Base-by-base conservation (phyloP, 176 grass and related monocot genomes). In the Poa pratensis region DNA sequence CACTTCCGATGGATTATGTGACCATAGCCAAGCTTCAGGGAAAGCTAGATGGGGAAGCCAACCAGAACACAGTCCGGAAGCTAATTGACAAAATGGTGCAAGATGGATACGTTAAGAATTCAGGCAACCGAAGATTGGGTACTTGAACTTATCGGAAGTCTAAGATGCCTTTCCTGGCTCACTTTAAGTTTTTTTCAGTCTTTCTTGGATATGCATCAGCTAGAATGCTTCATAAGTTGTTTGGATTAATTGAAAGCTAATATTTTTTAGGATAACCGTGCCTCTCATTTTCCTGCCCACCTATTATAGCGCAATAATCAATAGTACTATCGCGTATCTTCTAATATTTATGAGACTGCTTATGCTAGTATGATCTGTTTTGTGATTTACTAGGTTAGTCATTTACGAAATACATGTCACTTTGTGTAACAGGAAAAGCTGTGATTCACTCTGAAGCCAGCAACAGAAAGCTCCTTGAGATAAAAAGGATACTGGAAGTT, bases 381-480 rank as follows among this genome's bases (percentile, higher is more conserved):
- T 59, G 67, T 20, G 6, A 24, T 70, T 42, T 54, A 13, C 16
- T 19, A 8, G 9, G 19, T 39, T 69, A 51, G 75, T 20, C 9
- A 6, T 37, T 37, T 37, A 69, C 14, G 34, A 42, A 76, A 5
- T 19, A n/a, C 64, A 22, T 58, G 55, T 15, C 53, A 34, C 17
- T 68, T 13, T 80, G 66, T 89, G 43, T 70, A 54, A 69, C 82
- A 99, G 96, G 96, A 16, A 99, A 99, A 91, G 90, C 73, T 53
- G 91, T 99, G 16, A 45, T 99, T 87, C 96, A 99, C 81, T 99
- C 93, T 73, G 91, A 99, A 86, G 74, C 46, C 42, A 91, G 77
- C 28, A 92, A 96, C 84, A 94, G n/a, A 84, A 96, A 94, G 60
- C 86, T 96, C 42, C 81, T 96, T 70, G 90, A 96, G 80, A 79